phyloP scores from a whole-genome alignment of 208 protist species.

The Phytomonas sp. region DNA sequence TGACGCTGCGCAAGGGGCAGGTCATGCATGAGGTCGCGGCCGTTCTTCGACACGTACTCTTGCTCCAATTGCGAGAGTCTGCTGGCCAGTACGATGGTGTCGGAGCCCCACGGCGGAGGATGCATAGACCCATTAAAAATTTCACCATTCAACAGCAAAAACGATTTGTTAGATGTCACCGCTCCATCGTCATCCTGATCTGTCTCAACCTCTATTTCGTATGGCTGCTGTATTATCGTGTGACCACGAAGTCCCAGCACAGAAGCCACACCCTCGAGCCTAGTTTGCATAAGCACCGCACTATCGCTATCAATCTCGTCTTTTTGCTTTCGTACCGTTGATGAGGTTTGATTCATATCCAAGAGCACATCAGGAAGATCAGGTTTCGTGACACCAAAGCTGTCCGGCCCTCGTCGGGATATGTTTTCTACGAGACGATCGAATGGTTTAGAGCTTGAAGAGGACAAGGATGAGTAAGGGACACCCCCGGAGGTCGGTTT shows the following conservation, averaged over 20 bases:
- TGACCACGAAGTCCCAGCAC: constrained; percentile 59
- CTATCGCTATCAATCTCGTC: not conserved
- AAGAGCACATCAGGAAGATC: constrained; percentile 1
- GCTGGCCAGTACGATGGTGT: constrained; percentile 57
- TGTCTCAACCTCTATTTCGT: constrained; percentile 40
- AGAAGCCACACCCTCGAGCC: constrained; percentile 40
- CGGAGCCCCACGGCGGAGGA: constrained; percentile 50
- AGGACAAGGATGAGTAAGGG: not conserved
- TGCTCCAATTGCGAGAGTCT: constrained; percentile 52
- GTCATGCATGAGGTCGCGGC: not conserved
- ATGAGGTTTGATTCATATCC: not conserved
- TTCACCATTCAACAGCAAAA: constrained; percentile 83
- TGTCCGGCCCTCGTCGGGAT: constrained; percentile 36
- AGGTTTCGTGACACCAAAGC: constrained; percentile 23
- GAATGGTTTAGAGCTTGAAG: not conserved
- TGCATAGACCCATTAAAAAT: constrained; percentile 72
- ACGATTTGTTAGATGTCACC: constrained; percentile 16
- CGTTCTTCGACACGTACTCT: constrained; percentile 17
- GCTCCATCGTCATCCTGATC: constrained; percentile 14
- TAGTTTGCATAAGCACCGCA: constrained; percentile 17
- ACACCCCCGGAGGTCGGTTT: not conserved
- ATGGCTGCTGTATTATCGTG: constrained; percentile 52
- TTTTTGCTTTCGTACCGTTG: not conserved
- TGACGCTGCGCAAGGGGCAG: constrained; percentile 29
- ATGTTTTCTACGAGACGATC: constrained; percentile 28